Base-by-base conservation (phyloP, 345 rosid genomes). In the Crucihimalaya himalaica region DNA sequence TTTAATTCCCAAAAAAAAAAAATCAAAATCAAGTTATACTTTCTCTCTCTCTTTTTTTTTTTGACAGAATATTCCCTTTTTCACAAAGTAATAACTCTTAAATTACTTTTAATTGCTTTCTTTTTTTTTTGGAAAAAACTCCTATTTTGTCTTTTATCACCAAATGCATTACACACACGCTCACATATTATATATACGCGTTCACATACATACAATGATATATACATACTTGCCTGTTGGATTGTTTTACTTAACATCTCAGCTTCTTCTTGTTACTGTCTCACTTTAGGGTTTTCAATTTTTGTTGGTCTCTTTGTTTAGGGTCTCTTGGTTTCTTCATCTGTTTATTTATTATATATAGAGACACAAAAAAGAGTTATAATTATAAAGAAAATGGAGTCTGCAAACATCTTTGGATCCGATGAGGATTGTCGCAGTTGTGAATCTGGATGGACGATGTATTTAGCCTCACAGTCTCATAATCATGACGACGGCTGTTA, bases 371-470 rank as follows among this genome's bases (percentile, higher is more conserved):
- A 29, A 34, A 51, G 58, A 39, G 62, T 60, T 61, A 54, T 60
- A 16, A 6, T 42, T 18, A 12, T 25, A 73, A 19, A 69, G 45
- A 29, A n/a, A 40, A 87, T 87, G 92, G 86, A 82, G 61, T 68
- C 85, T 53, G 81, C 84, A 45, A 57, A 75, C 23, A 59, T 58
- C 69, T 60, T 77, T 65, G 84, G 82, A 72, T 46, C 71, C 35
- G 56, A 51, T 62, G 86, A 82, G 66, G 84, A 78, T 74, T 52
- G 70, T 66, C 76, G 74, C 42, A 81, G 84, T 73, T 81, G 81
- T 54, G 90, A 83, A 73, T 84, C 93, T 70, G 88, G 90, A 8
- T 88, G 93, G 90, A 86, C 93, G 55, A 79, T 74, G 78, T 86
- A 86, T 70, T 73, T 88, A 78, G 88, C 78, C 55, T 84, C 90